A percentile compares a stretch with the other conserved stretches of the same genome.
Conservation (phyloP, 1,284 basidiomycete genomes). For the Moesziomyces globuligerus region DNA sequence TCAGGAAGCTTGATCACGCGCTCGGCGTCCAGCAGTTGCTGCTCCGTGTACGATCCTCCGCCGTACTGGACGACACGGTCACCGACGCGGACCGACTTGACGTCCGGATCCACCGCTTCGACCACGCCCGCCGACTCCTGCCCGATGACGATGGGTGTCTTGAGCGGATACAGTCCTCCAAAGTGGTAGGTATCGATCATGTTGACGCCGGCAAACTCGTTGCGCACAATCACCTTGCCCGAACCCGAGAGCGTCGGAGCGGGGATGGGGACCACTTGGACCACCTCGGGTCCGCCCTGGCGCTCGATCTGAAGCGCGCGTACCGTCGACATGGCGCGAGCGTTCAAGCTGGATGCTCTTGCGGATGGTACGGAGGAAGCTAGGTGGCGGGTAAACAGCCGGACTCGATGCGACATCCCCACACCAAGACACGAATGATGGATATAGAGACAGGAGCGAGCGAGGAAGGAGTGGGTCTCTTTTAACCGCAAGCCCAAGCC, state of each 20-base stretch:
- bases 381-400: conserved; percentile 10
- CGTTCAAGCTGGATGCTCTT: neutral
- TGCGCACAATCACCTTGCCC: conserved; percentile 82
- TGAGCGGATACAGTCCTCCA: conserved; percentile 70
- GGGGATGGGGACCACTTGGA: conserved; percentile 75
- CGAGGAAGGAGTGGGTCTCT: neutral
- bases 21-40: conserved; percentile 76
- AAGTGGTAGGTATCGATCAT: conserved; percentile 75
- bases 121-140: conserved; percentile 82
- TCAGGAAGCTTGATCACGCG: conserved; percentile 73
- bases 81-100: conserved; percentile 72
- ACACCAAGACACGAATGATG: too few relatives aligned
- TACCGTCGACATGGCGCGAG: conserved; percentile 69
- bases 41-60: conserved; percentile 77
- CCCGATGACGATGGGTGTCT: conserved; percentile 80
- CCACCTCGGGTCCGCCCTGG: conserved; percentile 80
- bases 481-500: too few relatives aligned
- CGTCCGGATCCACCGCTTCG: conserved; percentile 71
- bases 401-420: conserved; percentile 23
- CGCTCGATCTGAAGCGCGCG: conserved; percentile 71
- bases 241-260: conserved; percentile 74
- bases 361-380: neutral
- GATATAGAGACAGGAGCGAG: neutral
- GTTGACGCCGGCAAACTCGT: conserved; percentile 69
- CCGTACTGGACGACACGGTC: conserved; percentile 74